Evolutionary conservation across 2,329 filamentous ascomycete genomes (phyloP).

Genomic region (Xylaria sp.): DNA sequence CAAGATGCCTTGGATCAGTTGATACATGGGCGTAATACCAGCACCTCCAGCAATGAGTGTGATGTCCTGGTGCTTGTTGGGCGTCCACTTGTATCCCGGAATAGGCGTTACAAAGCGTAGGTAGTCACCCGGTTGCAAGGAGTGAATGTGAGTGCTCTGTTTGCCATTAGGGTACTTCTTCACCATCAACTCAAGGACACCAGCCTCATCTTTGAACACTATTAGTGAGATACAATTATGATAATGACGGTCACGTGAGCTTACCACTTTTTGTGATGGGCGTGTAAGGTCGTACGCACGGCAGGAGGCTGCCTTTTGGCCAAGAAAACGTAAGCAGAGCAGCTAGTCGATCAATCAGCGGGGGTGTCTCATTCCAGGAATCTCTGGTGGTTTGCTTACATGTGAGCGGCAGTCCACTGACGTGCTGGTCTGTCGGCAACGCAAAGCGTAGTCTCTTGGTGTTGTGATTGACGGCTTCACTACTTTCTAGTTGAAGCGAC

Average conservation of each 20-base stretch:
- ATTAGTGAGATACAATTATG: constrained; percentile 14
- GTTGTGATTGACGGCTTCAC: constrained; percentile 67
- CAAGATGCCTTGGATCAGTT: constrained; percentile 72
- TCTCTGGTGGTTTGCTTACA: constrained; percentile 52
- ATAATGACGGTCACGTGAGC: constrained; percentile 21
- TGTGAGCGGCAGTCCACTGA: constrained; percentile 62
- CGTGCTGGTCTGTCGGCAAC: constrained; percentile 59
- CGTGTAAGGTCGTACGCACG: constrained; percentile 74
- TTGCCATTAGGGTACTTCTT: constrained; percentile 76
- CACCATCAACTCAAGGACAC: constrained; percentile 71
- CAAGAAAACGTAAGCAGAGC: constrained; percentile 71
- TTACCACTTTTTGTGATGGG: constrained; percentile 66
- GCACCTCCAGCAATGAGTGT: constrained; percentile 76
- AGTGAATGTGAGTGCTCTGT: constrained; percentile 74
- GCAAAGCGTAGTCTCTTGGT: constrained; percentile 68
- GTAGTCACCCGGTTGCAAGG: constrained; percentile 69
- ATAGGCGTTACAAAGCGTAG: constrained; percentile 68
- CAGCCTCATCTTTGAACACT: constrained; percentile 61
- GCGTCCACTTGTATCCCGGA: constrained; percentile 64
- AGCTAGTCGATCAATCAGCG: constrained; percentile 47
- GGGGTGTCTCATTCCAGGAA: neutral
- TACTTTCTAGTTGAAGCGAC: constrained; percentile 62
- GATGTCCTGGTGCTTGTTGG: constrained; percentile 63
- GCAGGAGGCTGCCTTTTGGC: constrained; percentile 67
- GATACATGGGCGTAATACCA: constrained; percentile 77